These are phyloP conservation scores for Colletotrichum shisoi DNA, from an alignment of 2,329 filamentous ascomycete genomes.

Conservation along the genomic window DNA sequence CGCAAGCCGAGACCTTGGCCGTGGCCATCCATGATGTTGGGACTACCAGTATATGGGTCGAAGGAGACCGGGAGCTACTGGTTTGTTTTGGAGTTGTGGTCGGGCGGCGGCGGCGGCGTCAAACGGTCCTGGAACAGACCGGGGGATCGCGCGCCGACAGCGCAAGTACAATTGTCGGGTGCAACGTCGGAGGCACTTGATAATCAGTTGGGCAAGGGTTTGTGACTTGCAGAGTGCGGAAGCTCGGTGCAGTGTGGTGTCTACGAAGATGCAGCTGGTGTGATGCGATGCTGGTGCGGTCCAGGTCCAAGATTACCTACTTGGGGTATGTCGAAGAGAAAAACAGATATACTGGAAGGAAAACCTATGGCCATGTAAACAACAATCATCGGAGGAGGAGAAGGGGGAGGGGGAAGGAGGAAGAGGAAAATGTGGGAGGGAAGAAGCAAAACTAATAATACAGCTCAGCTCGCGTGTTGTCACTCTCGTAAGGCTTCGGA, in stretches of 20 bases:
- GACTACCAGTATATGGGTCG: neutral
- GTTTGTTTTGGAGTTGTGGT: neutral
- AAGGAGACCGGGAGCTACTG: neutral
- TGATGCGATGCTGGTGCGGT: neutral
- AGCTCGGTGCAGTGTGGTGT: too few relatives aligned
- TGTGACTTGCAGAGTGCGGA: neutral
- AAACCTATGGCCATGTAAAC: neutral
- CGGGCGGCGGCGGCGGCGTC: neutral
- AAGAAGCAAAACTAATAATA: slow-evolving; percentile 27
- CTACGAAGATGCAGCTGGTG: neutral
- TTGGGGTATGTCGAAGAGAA: neutral
- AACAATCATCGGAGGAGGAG: slow-evolving; percentile 5
- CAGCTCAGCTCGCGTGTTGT: slow-evolving; percentile 6
- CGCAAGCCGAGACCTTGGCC: slow-evolving; percentile 23
- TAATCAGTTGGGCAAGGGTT: neutral
- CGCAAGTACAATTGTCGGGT: neutral
- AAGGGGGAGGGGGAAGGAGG: slow-evolving; percentile 3
- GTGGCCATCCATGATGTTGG: slow-evolving; percentile 6
- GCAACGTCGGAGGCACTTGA: neutral
- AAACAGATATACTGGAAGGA: neutral
- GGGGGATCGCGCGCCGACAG: neutral
- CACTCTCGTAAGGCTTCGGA: slow-evolving; percentile 7
- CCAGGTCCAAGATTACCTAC: neutral
- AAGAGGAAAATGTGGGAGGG: slow-evolving; percentile 1
- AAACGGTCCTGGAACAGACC: neutral